Evolutionary conservation across 257 asterid species (phyloP).

Genomic region (Solanum pimpinellifolium): DNA sequence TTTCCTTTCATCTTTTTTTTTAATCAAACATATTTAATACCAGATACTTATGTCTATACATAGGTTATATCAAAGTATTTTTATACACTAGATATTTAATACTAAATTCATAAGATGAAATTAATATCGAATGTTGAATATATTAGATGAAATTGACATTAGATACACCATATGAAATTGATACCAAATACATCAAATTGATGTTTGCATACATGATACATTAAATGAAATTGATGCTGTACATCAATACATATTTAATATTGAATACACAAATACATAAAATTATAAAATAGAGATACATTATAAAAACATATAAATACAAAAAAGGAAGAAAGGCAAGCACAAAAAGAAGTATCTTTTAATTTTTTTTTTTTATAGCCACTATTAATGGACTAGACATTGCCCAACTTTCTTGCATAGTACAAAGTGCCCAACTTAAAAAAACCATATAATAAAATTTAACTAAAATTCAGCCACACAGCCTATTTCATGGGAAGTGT

Average conservation of each 20-base stretch:
- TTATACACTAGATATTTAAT: too few species aligned
- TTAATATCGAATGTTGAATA: too few species aligned
- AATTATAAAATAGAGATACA: too few species aligned
- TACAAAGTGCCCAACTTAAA: background rate
- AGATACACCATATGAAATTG: too few species aligned
- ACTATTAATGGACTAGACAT: conserved; percentile 4
- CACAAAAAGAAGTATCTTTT: background rate
- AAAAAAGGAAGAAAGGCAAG: background rate
- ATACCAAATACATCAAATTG: background rate
- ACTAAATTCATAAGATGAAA: background rate
- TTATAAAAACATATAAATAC: background rate
- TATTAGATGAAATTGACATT: background rate
- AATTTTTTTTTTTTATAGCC: background rate
- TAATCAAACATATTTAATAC: fast-evolving
- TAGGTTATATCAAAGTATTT: background rate
- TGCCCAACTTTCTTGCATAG: background rate
- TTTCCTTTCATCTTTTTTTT: too few species aligned
- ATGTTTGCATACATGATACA: background rate
- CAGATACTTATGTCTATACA: too few species aligned
- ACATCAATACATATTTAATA: background rate
- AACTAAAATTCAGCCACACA: conserved; percentile 14
- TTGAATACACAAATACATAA: fast-evolving
- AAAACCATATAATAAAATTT: background rate
- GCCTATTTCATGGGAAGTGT: conserved; percentile 16
- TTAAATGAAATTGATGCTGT: too few species aligned